These are phyloP conservation scores for Thinopyrum obtusiflorum DNA, from an alignment of 202 grass and related monocot species.

Conservation along the genomic window DNA sequence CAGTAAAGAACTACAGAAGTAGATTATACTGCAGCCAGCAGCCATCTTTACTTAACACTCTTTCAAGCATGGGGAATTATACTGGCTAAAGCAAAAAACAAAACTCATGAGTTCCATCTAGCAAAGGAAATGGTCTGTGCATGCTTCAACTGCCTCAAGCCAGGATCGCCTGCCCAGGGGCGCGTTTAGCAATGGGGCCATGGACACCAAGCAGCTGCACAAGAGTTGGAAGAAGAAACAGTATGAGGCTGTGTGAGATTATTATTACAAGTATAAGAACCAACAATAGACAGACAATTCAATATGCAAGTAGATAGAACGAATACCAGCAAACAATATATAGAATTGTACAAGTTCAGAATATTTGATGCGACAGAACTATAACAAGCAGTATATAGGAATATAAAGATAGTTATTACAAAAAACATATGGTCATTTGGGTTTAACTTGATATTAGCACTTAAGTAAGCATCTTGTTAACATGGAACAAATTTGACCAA, in stretches of 20 bases:
- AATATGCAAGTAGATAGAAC: background rate
- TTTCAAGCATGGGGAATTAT: constrained; percentile 21
- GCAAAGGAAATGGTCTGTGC: background rate
- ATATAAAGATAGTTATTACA: background rate
- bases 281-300: background rate
- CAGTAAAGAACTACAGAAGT: background rate
- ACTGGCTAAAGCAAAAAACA: constrained; percentile 10
- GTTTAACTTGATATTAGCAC: background rate
- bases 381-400: background rate
- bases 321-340: background rate
- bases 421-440: background rate
- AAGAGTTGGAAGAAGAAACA: constrained; percentile 1
- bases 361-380: background rate
- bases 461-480: too few species aligned
- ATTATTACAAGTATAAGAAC: background rate
- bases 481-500: background rate
- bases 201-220: constrained; percentile 43
- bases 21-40: background rate
- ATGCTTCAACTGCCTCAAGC: background rate
- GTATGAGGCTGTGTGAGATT: background rate
- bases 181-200: background rate
- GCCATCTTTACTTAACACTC: background rate
- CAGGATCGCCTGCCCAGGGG: constrained; percentile 34
- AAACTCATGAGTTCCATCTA: background rate
- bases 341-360: background rate